A percentile compares a stretch with the other conserved stretches of the same genome.
These are phyloP conservation scores for Lagenaria siceraria DNA, from an alignment of 306 rosid genomes.

Conservation along the genomic window DNA sequence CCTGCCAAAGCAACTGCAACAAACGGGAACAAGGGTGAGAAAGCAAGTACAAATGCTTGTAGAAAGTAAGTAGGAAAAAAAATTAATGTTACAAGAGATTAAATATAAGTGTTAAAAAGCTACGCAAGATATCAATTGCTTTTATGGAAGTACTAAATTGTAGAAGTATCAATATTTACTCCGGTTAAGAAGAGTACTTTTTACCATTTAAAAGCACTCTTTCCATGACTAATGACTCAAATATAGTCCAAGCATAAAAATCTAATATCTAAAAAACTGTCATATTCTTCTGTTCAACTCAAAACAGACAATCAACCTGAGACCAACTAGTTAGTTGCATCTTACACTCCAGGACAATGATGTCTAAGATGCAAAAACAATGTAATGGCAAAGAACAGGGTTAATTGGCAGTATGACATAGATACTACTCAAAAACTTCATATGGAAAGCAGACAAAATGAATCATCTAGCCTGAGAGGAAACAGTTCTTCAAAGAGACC, in stretches of 20 bases:
- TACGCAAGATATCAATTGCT: not conserved
- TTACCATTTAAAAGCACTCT: not conserved
- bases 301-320: not conserved
- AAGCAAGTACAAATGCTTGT: not conserved
- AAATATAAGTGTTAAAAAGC: too few species aligned
- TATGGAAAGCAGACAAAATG: not conserved
- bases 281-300: not conserved
- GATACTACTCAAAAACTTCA: not conserved
- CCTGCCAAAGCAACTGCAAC: not conserved
- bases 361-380: not conserved
- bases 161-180: too few species aligned
- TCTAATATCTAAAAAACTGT: not conserved
- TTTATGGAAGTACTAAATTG: too few species aligned
- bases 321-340: not conserved
- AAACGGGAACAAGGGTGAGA: not conserved
- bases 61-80: not conserved
- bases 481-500: not conserved
- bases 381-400: not conserved
- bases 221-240: not conserved
- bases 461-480: not conserved
- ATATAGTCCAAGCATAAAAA: not conserved
- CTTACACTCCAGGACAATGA: not conserved
- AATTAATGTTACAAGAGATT: too few species aligned
- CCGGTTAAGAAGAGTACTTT: not conserved
- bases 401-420: not conserved